These are phyloP conservation scores for Mycosphaerelloides madeirae DNA, from an alignment of 2,329 filamentous ascomycete genomes.

Conservation along the genomic window DNA sequence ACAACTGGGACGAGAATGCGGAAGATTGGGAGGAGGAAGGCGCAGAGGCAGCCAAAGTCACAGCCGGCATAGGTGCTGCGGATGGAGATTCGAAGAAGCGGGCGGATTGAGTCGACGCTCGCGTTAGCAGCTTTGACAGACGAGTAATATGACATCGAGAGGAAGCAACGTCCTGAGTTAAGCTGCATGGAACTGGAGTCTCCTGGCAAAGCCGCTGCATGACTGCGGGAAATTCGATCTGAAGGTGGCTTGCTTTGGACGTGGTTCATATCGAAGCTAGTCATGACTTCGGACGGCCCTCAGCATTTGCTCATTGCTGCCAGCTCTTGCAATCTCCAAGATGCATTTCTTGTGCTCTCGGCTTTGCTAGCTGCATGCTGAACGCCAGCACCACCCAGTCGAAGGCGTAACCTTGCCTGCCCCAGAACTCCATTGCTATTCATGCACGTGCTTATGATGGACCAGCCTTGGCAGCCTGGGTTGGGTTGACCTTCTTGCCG, in stretches of 20 bases:
- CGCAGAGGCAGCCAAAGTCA: conserved; percentile 27
- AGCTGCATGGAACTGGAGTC: too few species aligned
- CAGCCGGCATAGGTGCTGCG: conserved; percentile 16
- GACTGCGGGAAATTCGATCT: neutral
- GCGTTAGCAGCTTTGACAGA: too few species aligned
- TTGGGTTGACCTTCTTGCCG: conserved; percentile 97
- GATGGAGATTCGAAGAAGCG: conserved; percentile 39
- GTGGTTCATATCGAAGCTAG: conserved; percentile 21
- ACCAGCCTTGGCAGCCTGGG: conserved; percentile 65
- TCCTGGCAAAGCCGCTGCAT: too few species aligned
- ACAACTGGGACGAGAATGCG: conserved; percentile 89
- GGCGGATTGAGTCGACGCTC: conserved; percentile 32
- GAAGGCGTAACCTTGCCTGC: neutral
- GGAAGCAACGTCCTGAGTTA: too few species aligned
- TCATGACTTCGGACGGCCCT: conserved; percentile 9
- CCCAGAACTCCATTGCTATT: conserved; percentile 7
- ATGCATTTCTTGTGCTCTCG: too few species aligned
- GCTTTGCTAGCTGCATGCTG: conserved; percentile 1
- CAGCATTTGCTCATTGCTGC: too few species aligned
- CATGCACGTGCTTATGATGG: conserved; percentile 16
- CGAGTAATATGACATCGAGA: too few species aligned
- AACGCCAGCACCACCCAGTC: conserved; percentile 1
- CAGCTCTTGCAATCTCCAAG: too few species aligned
- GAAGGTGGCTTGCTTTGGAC: conserved; percentile 7
- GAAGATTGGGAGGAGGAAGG: conserved; percentile 63